Conservation (phyloP, 441 rosid species). For the Populus hybrid region DNA sequence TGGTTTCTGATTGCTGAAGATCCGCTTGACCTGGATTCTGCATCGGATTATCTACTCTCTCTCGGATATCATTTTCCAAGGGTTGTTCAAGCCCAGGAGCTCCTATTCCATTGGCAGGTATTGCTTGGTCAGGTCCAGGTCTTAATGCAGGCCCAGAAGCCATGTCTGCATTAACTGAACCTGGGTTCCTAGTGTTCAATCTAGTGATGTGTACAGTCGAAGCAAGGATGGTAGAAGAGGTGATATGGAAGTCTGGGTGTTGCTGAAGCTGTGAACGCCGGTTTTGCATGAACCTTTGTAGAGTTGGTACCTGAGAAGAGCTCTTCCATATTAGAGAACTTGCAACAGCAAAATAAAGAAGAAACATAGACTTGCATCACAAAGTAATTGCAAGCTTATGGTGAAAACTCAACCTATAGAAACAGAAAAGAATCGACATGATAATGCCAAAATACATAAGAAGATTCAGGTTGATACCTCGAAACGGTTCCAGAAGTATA, state of each 20-base stretch:
- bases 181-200: constrained; percentile 59
- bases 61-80: constrained; percentile 26
- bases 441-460: background rate
- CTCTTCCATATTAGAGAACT: background rate
- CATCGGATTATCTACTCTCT: constrained; percentile 27
- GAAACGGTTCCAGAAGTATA: constrained; percentile 96
- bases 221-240: constrained; percentile 93
- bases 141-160: constrained; percentile 43
- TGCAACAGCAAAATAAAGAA: background rate
- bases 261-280: constrained; percentile 76
- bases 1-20: constrained; percentile 44
- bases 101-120: constrained; percentile 28
- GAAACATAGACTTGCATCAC: no score
- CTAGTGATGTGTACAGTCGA: constrained; percentile 92
- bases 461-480: constrained; percentile 52
- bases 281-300: constrained; percentile 79
- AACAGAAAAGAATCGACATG: background rate
- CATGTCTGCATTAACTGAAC: constrained; percentile 37
- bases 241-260: constrained; percentile 88
- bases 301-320: constrained; percentile 69
- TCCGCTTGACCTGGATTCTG: constrained; percentile 42
- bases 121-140: constrained; percentile 39
- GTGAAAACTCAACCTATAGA: background rate
- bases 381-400: background rate
- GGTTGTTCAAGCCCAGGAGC: constrained; percentile 31